Percentiles rank a stretch among this genome's conserved stretches.
Evolutionary conservation across 1,139 yeast species (phyloP).

Genomic region (Suhomyces maxii): DNA sequence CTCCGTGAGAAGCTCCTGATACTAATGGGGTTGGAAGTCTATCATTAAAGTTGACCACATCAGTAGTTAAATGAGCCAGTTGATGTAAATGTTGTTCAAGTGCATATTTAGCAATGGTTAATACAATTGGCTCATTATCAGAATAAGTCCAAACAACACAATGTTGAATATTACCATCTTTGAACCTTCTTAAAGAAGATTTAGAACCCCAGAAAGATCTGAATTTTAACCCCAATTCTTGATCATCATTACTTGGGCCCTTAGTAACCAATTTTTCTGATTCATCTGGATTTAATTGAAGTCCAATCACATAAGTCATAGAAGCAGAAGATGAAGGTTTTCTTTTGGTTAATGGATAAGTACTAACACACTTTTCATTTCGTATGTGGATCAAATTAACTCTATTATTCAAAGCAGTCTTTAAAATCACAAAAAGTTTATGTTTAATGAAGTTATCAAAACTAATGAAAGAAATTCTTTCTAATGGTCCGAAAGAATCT

Average conservation of each 20-base stretch:
- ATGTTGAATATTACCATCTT: slow-evolving; percentile 85
- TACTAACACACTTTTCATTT: slow-evolving; percentile 26
- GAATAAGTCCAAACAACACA: slow-evolving; percentile 80
- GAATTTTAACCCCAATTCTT: slow-evolving; percentile 61
- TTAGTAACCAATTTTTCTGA: slow-evolving; percentile 79
- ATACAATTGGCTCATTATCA: slow-evolving; percentile 63
- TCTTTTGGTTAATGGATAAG: slow-evolving; percentile 56
- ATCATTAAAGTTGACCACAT: slow-evolving; percentile 45
- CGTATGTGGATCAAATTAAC: slow-evolving; percentile 46
- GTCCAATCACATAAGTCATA: slow-evolving; percentile 54
- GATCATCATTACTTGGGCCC: slow-evolving; percentile 73
- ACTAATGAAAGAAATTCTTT: slow-evolving; percentile 70
- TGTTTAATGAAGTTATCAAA: slow-evolving; percentile 65
- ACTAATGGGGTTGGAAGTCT: slow-evolving; percentile 58
- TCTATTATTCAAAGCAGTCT: slow-evolving; percentile 69
- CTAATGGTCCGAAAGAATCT: slow-evolving; percentile 66
- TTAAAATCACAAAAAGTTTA: slow-evolving; percentile 59
- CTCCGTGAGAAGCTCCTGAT: slow-evolving; percentile 33
- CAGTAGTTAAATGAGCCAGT: slow-evolving; percentile 41
- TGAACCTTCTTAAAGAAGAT: slow-evolving; percentile 84
- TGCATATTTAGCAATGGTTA: slow-evolving; percentile 63
- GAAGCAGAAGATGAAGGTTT: slow-evolving; percentile 43
- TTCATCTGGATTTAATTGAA: slow-evolving; percentile 70
- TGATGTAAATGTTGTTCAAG: slow-evolving; percentile 62
- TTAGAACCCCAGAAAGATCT: slow-evolving; percentile 87